phyloP scores from a whole-genome alignment of 192 early-diverging fungal species.

The Gryganskiella cystojenkinii region DNA sequence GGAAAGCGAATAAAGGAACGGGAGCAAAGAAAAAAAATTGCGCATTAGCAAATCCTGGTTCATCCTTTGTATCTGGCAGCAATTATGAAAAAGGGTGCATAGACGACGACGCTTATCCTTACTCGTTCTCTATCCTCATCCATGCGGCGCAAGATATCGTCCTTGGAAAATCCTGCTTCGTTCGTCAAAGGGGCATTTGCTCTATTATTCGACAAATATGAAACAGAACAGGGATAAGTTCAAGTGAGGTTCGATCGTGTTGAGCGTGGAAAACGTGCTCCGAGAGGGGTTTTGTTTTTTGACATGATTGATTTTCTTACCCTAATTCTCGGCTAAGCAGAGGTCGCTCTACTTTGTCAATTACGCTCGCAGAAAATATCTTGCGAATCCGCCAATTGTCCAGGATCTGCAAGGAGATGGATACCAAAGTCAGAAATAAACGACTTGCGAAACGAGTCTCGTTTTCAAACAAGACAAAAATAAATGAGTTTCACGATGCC shows the following conservation, averaged over 20 bases:
- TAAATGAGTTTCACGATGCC: too few species aligned
- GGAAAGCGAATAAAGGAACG: not conserved
- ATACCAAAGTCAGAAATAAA: not conserved
- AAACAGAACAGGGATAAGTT: too few species aligned
- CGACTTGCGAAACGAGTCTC: too few species aligned
- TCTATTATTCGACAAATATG: constrained; percentile 1
- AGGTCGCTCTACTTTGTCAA: constrained; percentile 54
- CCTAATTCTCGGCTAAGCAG: constrained; percentile 49
- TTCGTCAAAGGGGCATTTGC: constrained; percentile 10
- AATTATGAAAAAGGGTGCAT: too few species aligned
- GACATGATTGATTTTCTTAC: constrained; percentile 45
- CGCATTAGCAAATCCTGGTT: too few species aligned
- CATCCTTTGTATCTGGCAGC: too few species aligned
- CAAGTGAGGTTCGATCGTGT: too few species aligned
- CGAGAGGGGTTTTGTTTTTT: too few species aligned
- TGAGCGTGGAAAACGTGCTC: too few species aligned
- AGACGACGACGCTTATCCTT: constrained; percentile 16
- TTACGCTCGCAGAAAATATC: constrained; percentile 13
- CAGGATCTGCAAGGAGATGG: constrained; percentile 14
- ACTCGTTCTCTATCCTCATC: constrained; percentile 69
- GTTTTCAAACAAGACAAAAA: too few species aligned
- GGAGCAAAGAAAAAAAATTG: not conserved
- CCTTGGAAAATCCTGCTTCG: constrained; percentile 52
- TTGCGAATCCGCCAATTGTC: constrained; percentile 27
- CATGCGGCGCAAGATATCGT: constrained; percentile 66